phyloP scores from a whole-genome alignment of 331 rosid species.

The Rosa hybrid region DNA sequence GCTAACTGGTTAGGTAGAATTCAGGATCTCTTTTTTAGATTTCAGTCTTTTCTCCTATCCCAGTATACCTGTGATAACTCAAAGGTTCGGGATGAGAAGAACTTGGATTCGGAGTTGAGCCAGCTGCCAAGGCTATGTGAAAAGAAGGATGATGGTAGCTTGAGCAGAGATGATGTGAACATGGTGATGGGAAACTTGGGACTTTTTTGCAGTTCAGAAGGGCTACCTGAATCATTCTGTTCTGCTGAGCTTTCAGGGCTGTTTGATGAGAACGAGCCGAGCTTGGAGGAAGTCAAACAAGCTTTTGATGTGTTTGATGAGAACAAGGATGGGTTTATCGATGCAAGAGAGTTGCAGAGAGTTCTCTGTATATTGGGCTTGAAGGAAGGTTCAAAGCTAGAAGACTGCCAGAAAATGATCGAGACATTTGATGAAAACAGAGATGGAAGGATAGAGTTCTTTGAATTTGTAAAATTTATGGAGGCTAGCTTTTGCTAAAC shows the following conservation, averaged over 20 bases:
- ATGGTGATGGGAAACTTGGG: slow-evolving; percentile 62
- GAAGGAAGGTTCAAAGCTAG: slow-evolving; percentile 45
- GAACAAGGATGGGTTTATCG: slow-evolving; percentile 76
- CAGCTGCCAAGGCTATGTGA: slow-evolving; percentile 7
- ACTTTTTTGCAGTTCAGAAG: slow-evolving; percentile 50
- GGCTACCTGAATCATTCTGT: slow-evolving; percentile 34
- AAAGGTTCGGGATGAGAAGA: slow-evolving; percentile 21
- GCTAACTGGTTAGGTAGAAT: not conserved
- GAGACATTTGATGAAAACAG: slow-evolving; percentile 46
- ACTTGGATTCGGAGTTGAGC: slow-evolving; percentile 21
- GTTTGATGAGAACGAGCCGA: slow-evolving; percentile 79
- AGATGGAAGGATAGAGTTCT: slow-evolving; percentile 78
- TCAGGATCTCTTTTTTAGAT: slow-evolving; percentile 13
- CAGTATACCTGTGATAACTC: slow-evolving; percentile 20
- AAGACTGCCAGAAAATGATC: slow-evolving; percentile 73
- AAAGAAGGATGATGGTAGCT: slow-evolving; percentile 29
- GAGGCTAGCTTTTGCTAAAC: slow-evolving; percentile 53
- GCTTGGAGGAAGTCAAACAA: slow-evolving; percentile 72
- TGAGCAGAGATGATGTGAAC: slow-evolving; percentile 53
- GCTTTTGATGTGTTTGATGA: slow-evolving; percentile 85
- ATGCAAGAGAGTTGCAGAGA: slow-evolving; percentile 71
- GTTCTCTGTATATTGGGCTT: slow-evolving; percentile 65
- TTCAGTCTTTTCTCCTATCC: slow-evolving; percentile 31
- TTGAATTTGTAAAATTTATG: slow-evolving; percentile 71
- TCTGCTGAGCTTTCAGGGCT: slow-evolving; percentile 44